Percentiles rank a stretch among this genome's conserved stretches.
phyloP scores from a whole-genome alignment of 2,329 filamentous ascomycete species.

The Cladophialophora psammophila region DNA sequence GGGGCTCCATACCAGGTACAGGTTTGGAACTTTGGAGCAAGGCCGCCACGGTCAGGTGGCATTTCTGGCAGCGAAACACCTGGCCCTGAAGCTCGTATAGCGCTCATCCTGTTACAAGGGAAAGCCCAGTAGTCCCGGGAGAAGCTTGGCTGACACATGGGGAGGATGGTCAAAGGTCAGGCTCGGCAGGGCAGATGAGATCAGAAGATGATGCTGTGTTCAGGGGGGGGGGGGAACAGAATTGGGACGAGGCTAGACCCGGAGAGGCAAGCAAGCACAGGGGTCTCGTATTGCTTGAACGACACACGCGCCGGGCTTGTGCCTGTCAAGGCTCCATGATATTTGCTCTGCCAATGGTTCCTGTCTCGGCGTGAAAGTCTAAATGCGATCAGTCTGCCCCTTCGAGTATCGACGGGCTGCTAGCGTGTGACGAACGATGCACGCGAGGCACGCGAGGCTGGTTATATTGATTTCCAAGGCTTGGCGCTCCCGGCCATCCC shows the following conservation, averaged over 20 bases:
- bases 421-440: not conserved
- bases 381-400: not conserved
- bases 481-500: not conserved
- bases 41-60: not conserved
- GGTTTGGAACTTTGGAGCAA: not conserved
- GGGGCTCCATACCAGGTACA: not conserved
- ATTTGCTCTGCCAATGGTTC: not conserved
- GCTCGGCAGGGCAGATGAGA: not conserved
- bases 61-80: not conserved
- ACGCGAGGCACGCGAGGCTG: not conserved
- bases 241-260: not conserved
- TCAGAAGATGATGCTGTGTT: not conserved
- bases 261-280: not conserved
- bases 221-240: constrained; percentile 1
- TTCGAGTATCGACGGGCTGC: not conserved
- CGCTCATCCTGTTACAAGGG: not conserved
- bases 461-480: not conserved
- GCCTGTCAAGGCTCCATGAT: not conserved
- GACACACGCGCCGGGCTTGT: not conserved
- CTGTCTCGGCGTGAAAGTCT: not conserved
- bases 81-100: not conserved
- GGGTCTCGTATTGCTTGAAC: constrained; percentile 1
- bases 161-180: not conserved
- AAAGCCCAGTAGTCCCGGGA: not conserved
- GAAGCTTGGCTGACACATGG: not conserved